Percentiles rank a stretch among this genome's conserved stretches.
Conservation (phyloP, 805 yeast species). For the Myxozyma geophila region DNA sequence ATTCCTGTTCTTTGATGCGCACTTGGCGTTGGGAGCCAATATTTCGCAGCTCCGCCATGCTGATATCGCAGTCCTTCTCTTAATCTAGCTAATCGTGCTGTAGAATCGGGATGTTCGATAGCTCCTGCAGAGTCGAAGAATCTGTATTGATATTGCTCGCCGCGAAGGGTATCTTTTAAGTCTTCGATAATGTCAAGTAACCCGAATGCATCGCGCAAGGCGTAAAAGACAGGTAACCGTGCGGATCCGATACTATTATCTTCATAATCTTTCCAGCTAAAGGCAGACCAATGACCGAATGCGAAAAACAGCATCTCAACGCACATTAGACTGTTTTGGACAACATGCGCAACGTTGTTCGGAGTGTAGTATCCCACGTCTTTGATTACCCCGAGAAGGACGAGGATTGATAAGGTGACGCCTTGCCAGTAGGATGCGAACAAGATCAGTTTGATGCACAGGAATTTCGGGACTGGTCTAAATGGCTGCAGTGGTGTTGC, state of each 20-base stretch:
- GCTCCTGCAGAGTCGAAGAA: slow-evolving; percentile 83
- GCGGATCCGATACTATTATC: slow-evolving; percentile 69
- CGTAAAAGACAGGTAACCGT: slow-evolving; percentile 62
- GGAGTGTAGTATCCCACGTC: slow-evolving; percentile 46
- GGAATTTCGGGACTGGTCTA: slow-evolving; percentile 81
- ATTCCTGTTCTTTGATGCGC: slow-evolving; percentile 13
- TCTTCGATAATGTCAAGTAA: slow-evolving; percentile 79
- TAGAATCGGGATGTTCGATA: slow-evolving; percentile 69
- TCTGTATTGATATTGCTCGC: slow-evolving; percentile 76
- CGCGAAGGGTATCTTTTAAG: slow-evolving; percentile 68
- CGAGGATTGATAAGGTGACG: slow-evolving; percentile 54
- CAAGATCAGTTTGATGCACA: slow-evolving; percentile 90
- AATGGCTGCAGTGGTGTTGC: slow-evolving; percentile 74
- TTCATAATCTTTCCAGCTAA: slow-evolving; percentile 75
- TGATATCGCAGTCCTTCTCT: slow-evolving; percentile 83
- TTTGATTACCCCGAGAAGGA: slow-evolving; percentile 42
- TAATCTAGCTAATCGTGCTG: slow-evolving; percentile 67
- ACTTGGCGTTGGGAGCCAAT: slow-evolving; percentile 64
- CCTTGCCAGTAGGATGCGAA: slow-evolving; percentile 99
- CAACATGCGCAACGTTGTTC: slow-evolving; percentile 56
- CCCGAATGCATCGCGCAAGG: slow-evolving; percentile 78
- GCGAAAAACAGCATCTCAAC: slow-evolving; percentile 86
- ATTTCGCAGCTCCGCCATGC: slow-evolving; percentile 75
- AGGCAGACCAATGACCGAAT: slow-evolving; percentile 84
- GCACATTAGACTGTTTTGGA: slow-evolving; percentile 80